Evolutionary conservation across 2,329 filamentous ascomycete species (phyloP), one percentile per base, ranked within the genome.

Genomic region (Aspergillus tamarii): DNA sequence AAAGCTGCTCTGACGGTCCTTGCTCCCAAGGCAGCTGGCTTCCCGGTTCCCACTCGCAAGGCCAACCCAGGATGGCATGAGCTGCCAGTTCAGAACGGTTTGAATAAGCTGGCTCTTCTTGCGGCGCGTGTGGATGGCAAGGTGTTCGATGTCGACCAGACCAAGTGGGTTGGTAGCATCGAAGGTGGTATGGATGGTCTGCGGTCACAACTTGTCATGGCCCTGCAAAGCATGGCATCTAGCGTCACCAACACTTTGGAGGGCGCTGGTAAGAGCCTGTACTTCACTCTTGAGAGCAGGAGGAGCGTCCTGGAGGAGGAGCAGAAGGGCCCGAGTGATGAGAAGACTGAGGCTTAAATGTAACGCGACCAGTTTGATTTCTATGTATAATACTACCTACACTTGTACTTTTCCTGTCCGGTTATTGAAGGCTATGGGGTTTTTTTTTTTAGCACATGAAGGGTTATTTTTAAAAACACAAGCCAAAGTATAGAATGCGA

Each of bases 111-210:
- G 67, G 84, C 96, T 77, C 80, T 99, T 39, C 81, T 99, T 16
- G 95, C 93, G 59, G 94, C 94, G 16, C 85, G 95, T 58, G 87
- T 97, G 34, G 95, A 99, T 74, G 91, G 91, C 66, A 90, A 88
- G 77, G 87, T 93, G 36, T 94, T 97, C 72, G 94, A 97, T 74
- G 79, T 86, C 54, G 88, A 89, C 12, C 91, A 91, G 60, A 83
- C 84, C 32, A 87, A 84, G 73, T 91, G 89, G 89, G 85, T 90
- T 52, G 87, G 93, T 62, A 85, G 90, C 41, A 96, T 98, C 71
- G 84, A 91, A 69, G 93, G 92, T 64, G 93, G 94, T 45, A 77
- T 97, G 67, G 89, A 93, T 45, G 91, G 91, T 5, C 82, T 99
- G 73, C 86, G 93, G 68, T 89, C 88, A 56, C 91, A 96, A 82